Conservation (phyloP, 805 yeast genomes). For the Candida easanensis region DNA sequence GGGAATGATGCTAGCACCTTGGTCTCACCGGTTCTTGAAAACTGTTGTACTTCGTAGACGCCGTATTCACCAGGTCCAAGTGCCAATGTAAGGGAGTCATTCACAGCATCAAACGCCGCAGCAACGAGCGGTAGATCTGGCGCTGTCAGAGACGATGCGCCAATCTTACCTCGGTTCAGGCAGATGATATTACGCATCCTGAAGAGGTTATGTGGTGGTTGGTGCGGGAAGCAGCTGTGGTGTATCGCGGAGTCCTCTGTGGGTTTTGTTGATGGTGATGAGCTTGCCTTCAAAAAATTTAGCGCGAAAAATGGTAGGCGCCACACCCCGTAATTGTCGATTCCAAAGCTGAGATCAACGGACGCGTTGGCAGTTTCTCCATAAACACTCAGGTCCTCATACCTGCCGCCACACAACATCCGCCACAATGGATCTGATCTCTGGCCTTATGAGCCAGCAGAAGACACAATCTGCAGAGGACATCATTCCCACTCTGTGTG, state of each 20-base stretch:
- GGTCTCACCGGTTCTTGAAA: slow-evolving; percentile 59
- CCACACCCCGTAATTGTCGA: too few relatives aligned
- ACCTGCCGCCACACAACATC: neutral
- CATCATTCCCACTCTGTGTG: slow-evolving; percentile 85
- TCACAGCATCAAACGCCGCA: slow-evolving; percentile 66
- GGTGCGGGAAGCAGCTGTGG: too few relatives aligned
- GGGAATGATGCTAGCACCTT: slow-evolving; percentile 61
- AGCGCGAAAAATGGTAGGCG: too few relatives aligned
- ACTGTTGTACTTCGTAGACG: slow-evolving; percentile 72
- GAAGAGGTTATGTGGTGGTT: too few relatives aligned
- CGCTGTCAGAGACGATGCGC: slow-evolving; percentile 51
- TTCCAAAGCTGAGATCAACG: too few relatives aligned
- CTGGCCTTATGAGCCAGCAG: slow-evolving; percentile 43
- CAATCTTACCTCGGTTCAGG: slow-evolving; percentile 52
- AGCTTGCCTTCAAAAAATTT: too few relatives aligned
- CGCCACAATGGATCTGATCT: slow-evolving; percentile 36
- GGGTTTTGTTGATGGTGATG: neutral
- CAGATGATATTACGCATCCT: slow-evolving; percentile 52
- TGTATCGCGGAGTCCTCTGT: too few relatives aligned
- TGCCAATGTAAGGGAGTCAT: slow-evolving; percentile 69
- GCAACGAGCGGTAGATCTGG: slow-evolving; percentile 61
- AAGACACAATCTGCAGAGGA: slow-evolving; percentile 66
- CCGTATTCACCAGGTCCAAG: slow-evolving; percentile 55
- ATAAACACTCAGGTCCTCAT: neutral
- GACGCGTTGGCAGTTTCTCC: too few relatives aligned